These are phyloP conservation scores for Blastobotrys chiropterorum DNA, from an alignment of 805 yeast genomes.

Conservation along the genomic window DNA sequence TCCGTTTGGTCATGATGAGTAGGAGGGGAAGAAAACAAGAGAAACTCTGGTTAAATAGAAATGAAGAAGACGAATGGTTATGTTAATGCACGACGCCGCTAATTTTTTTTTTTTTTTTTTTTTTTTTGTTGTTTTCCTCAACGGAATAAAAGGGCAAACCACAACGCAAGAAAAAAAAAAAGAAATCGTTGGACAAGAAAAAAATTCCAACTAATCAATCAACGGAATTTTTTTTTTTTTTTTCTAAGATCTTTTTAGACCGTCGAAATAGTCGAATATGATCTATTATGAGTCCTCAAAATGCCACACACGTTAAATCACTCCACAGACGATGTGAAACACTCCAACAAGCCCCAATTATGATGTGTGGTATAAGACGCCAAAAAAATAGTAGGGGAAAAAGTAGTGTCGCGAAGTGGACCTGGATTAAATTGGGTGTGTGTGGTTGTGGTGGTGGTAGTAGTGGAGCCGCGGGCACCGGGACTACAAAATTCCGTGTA, in stretches of 20 bases:
- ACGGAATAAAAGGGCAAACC: background rate
- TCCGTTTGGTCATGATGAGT: background rate
- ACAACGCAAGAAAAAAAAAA: background rate
- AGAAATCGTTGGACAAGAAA: background rate
- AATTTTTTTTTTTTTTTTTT: no score
- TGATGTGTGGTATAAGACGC: background rate
- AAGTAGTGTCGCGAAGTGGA: background rate
- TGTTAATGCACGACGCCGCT: no score
- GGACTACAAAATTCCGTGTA: background rate
- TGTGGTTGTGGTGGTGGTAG: background rate
- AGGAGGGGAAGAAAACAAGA: background rate
- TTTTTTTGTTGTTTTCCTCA: background rate
- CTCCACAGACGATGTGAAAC: background rate
- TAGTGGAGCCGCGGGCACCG: background rate
- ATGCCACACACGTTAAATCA: background rate
- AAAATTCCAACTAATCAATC: background rate
- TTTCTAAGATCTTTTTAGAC: no score
- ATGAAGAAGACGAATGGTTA: no score
- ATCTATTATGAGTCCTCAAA: background rate
- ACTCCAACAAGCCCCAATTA: background rate
- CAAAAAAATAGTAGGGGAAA: background rate
- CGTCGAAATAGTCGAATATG: background rate
- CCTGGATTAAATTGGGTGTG: background rate
- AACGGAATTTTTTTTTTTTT: background rate
- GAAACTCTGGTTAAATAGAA: no score